These are phyloP conservation scores for Umbellularia californica DNA, from an alignment of 164 flowering plant species.

Conservation along the genomic window DNA sequence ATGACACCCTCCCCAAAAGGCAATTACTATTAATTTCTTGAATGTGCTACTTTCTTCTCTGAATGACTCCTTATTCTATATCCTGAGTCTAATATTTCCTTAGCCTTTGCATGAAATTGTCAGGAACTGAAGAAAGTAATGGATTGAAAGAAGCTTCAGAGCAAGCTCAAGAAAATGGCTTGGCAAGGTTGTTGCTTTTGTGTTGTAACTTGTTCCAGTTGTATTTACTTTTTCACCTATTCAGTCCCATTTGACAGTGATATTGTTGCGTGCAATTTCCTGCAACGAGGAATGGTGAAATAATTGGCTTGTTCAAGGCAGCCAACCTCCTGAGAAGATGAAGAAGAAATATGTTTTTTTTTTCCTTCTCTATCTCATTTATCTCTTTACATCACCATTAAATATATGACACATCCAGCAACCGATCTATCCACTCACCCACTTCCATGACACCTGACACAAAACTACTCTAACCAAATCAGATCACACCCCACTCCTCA, in stretches of 20 bases:
- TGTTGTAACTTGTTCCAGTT: neutral
- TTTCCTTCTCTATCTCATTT: too few relatives aligned
- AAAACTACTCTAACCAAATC: too few relatives aligned
- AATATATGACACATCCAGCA: too few relatives aligned
- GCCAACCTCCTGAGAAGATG: too few relatives aligned
- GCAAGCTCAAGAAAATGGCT: conserved; percentile 44
- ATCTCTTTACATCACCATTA: too few relatives aligned
- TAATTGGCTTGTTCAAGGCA: too few relatives aligned
- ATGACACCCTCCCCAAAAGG: conserved; percentile 32
- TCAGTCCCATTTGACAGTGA: neutral
- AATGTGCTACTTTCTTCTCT: neutral
- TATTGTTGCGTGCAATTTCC: too few relatives aligned
- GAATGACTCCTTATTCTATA: neutral
- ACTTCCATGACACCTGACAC: too few relatives aligned
- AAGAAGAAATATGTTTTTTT: too few relatives aligned
- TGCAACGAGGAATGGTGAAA: too few relatives aligned
- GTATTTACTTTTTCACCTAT: neutral
- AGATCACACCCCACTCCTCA: too few relatives aligned
- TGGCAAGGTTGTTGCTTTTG: conserved; percentile 45
- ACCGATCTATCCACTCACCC: too few relatives aligned
- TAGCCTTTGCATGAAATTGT: conserved; percentile 7
- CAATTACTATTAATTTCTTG: conserved; percentile 6
- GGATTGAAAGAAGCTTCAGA: conserved; percentile 28
- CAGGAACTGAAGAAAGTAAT: conserved; percentile 37
- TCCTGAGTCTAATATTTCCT: neutral